These are phyloP conservation scores for Vitis amurensis DNA, from an alignment of 164 flowering plant genomes.

Conservation along the genomic window DNA sequence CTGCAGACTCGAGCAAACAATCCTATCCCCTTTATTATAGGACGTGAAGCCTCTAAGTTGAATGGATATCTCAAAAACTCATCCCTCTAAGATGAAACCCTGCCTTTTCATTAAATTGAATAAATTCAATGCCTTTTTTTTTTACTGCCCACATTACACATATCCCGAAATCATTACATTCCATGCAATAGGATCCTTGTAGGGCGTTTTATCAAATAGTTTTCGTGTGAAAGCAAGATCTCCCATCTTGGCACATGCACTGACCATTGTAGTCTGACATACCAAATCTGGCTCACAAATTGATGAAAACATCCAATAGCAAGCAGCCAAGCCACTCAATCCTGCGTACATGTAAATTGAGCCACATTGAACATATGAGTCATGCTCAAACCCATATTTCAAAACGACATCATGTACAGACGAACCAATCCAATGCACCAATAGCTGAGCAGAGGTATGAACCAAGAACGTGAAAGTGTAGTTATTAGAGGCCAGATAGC, in stretches of 20 bases:
- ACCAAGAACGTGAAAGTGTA: constrained; percentile 56
- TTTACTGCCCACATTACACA: constrained; percentile 39
- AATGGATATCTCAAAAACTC: too few relatives aligned
- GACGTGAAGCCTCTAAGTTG: too few relatives aligned
- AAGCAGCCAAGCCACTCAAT: constrained; percentile 32
- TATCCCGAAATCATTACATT: constrained; percentile 59
- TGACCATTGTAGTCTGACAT: constrained; percentile 47
- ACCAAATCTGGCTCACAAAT: constrained; percentile 46
- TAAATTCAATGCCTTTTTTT: constrained; percentile 38
- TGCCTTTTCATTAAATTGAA: constrained; percentile 44
- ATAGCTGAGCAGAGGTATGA: constrained; percentile 41
- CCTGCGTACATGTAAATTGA: too few relatives aligned
- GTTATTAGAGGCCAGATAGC: constrained; percentile 37
- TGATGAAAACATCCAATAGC: constrained; percentile 22
- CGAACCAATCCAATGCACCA: constrained; percentile 13
- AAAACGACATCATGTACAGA: too few relatives aligned
- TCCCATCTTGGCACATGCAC: constrained; percentile 43
- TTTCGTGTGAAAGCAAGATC: constrained; percentile 28
- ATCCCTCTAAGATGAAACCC: constrained; percentile 11
- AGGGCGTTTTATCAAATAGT: too few relatives aligned
- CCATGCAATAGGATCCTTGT: too few relatives aligned
- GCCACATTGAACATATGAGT: too few relatives aligned
- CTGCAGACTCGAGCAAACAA: too few relatives aligned
- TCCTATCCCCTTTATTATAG: neutral
- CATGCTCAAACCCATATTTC: too few relatives aligned